Base-by-base conservation (phyloP, 495 filamentous ascomycete species). In the Rhizodiscina lignyota region DNA sequence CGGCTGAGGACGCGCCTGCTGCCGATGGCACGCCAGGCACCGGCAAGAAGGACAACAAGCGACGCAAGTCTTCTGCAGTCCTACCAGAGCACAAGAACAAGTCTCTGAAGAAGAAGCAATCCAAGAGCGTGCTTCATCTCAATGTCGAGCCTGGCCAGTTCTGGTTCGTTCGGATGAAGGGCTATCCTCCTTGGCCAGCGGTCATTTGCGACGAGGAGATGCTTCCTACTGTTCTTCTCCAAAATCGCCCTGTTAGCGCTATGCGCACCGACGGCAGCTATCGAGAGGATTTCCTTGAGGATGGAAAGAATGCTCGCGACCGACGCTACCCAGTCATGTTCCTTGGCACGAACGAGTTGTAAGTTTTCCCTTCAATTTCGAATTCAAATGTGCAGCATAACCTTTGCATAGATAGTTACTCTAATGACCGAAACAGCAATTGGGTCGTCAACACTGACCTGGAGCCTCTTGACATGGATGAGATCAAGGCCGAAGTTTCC, bases 271-370 rank as follows among this genome's bases (percentile, higher is more conserved):
- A 92, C 58, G 85, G 85, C 21, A 76, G 77, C 2, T 87, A 83
- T 57, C 73, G 79, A 32, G 79, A 80, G 32, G 83, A 83, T 44
- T 87, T 79, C 51, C 68, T 71, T 19, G 83, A 89, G 46, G 83
- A 72, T 38, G 84, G 77, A 40, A 85, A 83, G 62, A 78, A 83
- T 36, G 75, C 65, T 13, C 67, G 72, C 26, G 83, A 93, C 54
- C 68, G 86, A 28, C 84, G 79, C 4, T 94, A 79, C 53, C 83
- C 86, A 2, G 74, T 94, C 42, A 93, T 93, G 85, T 94, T 89
- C 56, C 62, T 94, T 36, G 64, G 74, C 39, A 91, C 84, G 36
- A 91, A 94, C 52, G 83, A 94, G 64, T 94, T 94, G 86, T 94
- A 61, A 68, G 85, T 74, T 21, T 6, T n/a, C n/a, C n/a, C n/a